Conservation (phyloP, 345 rosid genomes). For the Eucalyptus sp. region DNA sequence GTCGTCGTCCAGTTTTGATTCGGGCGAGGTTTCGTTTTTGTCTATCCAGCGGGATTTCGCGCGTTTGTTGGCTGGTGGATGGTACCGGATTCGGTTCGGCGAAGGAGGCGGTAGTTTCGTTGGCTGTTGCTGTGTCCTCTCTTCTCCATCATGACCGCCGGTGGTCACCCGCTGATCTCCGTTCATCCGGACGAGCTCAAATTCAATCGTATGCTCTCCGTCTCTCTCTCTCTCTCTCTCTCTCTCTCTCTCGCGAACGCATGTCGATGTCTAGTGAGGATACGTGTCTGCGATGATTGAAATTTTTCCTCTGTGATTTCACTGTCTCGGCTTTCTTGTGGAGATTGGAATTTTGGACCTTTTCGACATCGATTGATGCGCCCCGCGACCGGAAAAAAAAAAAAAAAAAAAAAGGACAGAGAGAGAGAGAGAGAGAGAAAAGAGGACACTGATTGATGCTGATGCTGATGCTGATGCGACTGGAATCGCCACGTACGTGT, state of each 20-base stretch:
- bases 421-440: not conserved
- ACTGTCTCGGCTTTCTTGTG: not conserved
- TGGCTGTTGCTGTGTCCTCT: not conserved
- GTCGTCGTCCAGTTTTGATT: not conserved
- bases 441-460: not conserved
- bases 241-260: not conserved
- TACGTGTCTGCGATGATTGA: not conserved
- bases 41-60: not conserved
- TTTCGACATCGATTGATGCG: not conserved
- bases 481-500: not conserved
- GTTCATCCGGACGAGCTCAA: constrained; percentile 94
- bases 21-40: not conserved
- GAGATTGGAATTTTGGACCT: not conserved
- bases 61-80: constrained; percentile 1
- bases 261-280: not conserved
- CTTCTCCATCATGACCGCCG: constrained; percentile 19
- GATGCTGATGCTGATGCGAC: not conserved
- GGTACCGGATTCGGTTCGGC: not conserved
- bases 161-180: constrained; percentile 60
- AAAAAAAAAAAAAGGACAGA: rapidly evolving
- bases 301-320: not conserved
- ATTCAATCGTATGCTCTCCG: constrained; percentile 47
- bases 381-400: not conserved
- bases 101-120: not conserved
- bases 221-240: not conserved